Evolutionary conservation across 495 filamentous ascomycete species (phyloP), one percentile per base, ranked within the genome.

Genomic region (Xylaria telfairii): DNA sequence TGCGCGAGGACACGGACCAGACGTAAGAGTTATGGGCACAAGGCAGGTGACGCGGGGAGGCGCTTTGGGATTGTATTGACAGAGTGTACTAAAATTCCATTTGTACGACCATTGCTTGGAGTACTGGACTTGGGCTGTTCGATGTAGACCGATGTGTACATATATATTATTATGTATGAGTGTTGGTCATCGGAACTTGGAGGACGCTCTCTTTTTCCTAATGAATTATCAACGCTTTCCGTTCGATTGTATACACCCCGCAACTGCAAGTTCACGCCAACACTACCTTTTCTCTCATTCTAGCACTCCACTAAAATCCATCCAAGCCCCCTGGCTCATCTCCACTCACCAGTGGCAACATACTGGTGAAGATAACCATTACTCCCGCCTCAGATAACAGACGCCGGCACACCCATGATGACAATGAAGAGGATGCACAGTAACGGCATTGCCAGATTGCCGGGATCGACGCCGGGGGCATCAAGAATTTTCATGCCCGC

Each of bases 401-500:
- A 49, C 30, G 67, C 67, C n/a, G 67, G 67, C 42, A 69, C 19
- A 21, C 54, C 67, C 56, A 62, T 69, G 9, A 69, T 9, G 24
- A 69, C 17, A 0, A 69, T 41, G n/a, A 69, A 61, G 3, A 30
- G 10, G 56, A 69, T 28, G 30, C 13, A 26, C 12, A 69, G 67
- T 28, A 69, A 28, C 15, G 67, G 67, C 56, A 69, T 28, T 1
- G 56, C 41, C 7, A 69, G 17, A 41, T 51, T 51, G 21, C 24
- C 56, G 26, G 67, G 67, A 0, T n/a, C 57, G 30, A 69, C 44
- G 19, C 67, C 67, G 3, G 67, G 67, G 15, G 67, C 57, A 47
- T 69, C 67, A 7, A 26, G 34, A 28, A 73, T 67, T 17, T 44
- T 67, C 47, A 73, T 34, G 15, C 63, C 67, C 1, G 67, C 68